A percentile compares a stretch with the other conserved stretches of the same genome.
These are phyloP conservation scores for Fusarium caatingaense DNA, from an alignment of 2,329 filamentous ascomycete genomes.

Conservation along the genomic window DNA sequence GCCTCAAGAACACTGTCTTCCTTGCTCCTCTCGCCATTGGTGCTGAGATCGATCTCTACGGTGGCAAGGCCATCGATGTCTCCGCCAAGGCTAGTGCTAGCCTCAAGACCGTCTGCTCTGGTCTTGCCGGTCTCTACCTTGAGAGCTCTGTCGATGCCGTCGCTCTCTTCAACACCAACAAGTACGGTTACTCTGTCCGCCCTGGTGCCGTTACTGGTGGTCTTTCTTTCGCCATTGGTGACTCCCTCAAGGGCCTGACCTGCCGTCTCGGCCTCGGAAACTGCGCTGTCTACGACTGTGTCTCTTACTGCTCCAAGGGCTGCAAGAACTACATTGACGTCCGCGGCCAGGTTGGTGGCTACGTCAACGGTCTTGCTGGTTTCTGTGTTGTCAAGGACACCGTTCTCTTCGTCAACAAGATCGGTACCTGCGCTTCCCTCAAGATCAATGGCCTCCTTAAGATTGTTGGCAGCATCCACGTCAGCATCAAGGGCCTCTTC, in stretches of 20 bases:
- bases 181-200: constrained; percentile 47
- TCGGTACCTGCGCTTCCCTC: constrained; percentile 43
- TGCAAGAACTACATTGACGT: constrained; percentile 55
- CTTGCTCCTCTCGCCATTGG: constrained; percentile 46
- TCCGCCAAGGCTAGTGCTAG: constrained; percentile 44
- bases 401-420: constrained; percentile 44
- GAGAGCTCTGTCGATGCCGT: constrained; percentile 48
- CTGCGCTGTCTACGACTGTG: constrained; percentile 52
- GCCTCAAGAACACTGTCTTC: constrained; percentile 50
- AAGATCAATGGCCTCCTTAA: constrained; percentile 49
- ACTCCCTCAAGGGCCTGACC: constrained; percentile 39
- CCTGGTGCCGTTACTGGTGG: constrained; percentile 44
- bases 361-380: constrained; percentile 47
- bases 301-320: constrained; percentile 53
- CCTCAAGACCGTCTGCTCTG: constrained; percentile 50
- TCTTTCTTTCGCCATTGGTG: constrained; percentile 44
- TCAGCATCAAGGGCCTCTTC: constrained; percentile 47
- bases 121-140: constrained; percentile 51
- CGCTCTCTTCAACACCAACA: constrained; percentile 53
- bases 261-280: constrained; percentile 49
- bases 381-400: constrained; percentile 50
- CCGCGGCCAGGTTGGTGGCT: constrained; percentile 45
- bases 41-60: constrained; percentile 45
- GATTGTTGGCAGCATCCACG: constrained; percentile 49
- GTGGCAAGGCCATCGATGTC: constrained; percentile 43